Conservation (phyloP, 345 rosid genomes). For the Eucalyptus coolabah region DNA sequence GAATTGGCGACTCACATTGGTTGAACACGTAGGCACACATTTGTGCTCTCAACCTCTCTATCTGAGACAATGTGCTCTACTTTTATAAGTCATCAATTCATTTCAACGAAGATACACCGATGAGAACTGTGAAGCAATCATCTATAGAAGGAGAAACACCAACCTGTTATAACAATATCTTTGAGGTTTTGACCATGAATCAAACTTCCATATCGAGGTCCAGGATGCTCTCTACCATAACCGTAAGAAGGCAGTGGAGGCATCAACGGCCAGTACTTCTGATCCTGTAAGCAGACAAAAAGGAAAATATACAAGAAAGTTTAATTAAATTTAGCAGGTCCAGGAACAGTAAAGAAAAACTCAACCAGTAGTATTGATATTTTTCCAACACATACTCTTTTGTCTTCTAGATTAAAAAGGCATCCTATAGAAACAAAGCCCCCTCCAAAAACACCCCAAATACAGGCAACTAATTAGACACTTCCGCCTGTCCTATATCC, state of each 20-base stretch:
- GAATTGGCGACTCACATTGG: neutral
- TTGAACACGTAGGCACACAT: neutral
- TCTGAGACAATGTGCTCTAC: neutral
- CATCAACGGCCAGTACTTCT: conserved; percentile 50
- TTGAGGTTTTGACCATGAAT: conserved; percentile 58
- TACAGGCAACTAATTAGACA: neutral
- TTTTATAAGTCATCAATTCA: neutral
- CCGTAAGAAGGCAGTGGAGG: conserved; percentile 62
- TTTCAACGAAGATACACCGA: neutral
- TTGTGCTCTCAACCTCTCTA: neutral
- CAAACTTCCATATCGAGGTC: conserved; percentile 59
- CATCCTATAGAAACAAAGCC: neutral
- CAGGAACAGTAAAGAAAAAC: neutral
- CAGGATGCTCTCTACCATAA: conserved; percentile 54
- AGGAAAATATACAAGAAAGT: neutral
- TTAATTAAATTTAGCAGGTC: neutral
- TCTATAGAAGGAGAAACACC: neutral
- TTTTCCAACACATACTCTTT: neutral
- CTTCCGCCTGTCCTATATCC: neutral
- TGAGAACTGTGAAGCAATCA: neutral
- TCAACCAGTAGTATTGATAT: neutral
- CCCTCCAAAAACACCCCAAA: neutral
- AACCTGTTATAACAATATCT: conserved; percentile 52
- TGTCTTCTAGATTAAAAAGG: neutral
- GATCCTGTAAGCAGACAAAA: conserved; percentile 19